Evolutionary conservation across 2,329 filamentous ascomycete genomes (phyloP).

Genomic region (Diaporthe sp.): DNA sequence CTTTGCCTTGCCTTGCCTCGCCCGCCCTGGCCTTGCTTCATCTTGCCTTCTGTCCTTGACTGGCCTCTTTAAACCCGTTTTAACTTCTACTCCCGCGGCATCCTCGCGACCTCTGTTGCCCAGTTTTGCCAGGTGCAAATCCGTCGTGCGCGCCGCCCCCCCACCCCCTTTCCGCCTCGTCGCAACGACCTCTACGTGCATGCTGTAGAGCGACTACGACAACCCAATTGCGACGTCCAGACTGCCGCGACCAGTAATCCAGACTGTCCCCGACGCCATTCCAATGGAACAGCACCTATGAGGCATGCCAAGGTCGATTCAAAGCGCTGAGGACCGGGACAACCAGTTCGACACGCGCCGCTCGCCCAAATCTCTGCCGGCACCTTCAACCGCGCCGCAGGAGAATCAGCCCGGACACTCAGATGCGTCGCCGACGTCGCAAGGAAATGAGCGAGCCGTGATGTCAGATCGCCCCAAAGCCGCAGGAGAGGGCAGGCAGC

Average conservation of each 20-base stretch:
- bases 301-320: slow-evolving; percentile 35
- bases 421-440: slow-evolving; percentile 21
- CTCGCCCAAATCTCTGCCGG: slow-evolving; percentile 7
- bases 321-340: slow-evolving; percentile 32
- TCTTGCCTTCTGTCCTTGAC: slow-evolving; percentile 13
- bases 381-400: slow-evolving; percentile 13
- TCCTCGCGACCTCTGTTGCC: slow-evolving; percentile 15
- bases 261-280: not conserved
- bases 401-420: slow-evolving; percentile 13
- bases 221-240: not conserved
- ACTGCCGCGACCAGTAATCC: not conserved
- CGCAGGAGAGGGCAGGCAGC: slow-evolving; percentile 30
- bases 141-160: not conserved
- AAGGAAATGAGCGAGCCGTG: slow-evolving; percentile 33
- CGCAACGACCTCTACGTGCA: slow-evolving; percentile 10
- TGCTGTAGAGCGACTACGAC: slow-evolving; percentile 18
- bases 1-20: not conserved
- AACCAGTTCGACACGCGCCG: slow-evolving; percentile 28
- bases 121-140: slow-evolving; percentile 27
- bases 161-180: not conserved
- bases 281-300: slow-evolving; percentile 33
- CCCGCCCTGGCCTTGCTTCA: slow-evolving; percentile 6
- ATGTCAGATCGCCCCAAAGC: slow-evolving; percentile 32
- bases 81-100: not conserved
- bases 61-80: not conserved